A percentile compares a stretch with the other conserved stretches of the same genome.
Evolutionary conservation across 805 yeast genomes (phyloP).

Genomic region (Kodamaea kaohsiungensis): DNA sequence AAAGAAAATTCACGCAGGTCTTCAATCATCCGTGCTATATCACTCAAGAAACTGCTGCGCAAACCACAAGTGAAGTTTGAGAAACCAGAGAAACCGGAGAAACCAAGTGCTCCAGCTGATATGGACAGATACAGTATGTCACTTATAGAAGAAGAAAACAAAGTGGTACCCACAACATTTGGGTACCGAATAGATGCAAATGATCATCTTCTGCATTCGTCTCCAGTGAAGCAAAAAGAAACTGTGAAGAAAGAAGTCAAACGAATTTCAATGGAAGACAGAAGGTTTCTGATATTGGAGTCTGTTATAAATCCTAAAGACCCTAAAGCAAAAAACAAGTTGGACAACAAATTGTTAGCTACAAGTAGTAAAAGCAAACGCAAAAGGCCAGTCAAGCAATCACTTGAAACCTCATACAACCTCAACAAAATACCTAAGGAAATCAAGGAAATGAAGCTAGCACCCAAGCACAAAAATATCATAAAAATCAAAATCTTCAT

Average conservation of each 20-base stretch:
- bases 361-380: not conserved
- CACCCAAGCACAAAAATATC: not conserved
- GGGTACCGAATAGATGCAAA: conserved; percentile 3
- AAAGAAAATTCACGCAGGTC: not conserved
- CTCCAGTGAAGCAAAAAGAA: not conserved
- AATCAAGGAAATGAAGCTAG: not conserved
- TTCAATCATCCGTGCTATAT: conserved; percentile 1
- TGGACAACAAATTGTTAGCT: conserved; percentile 3
- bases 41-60: conserved; percentile 3
- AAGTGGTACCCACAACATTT: not conserved
- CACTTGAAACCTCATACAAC: conserved; percentile 7
- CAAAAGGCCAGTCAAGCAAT: conserved; percentile 3
- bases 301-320: not conserved
- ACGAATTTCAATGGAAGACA: not conserved
- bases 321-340: not conserved
- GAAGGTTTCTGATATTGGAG: conserved; percentile 6
- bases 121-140: conserved; percentile 6
- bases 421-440: conserved; percentile 2
- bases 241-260: not conserved
- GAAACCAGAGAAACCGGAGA: not conserved
- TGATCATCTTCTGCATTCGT: not conserved
- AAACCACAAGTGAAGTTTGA: not conserved
- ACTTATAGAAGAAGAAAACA: not conserved
- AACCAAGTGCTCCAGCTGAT: not conserved
- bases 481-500: conserved; percentile 11